Base-by-base conservation (phyloP, 768 basidiomycete genomes). In the Lentinula detonsa region DNA sequence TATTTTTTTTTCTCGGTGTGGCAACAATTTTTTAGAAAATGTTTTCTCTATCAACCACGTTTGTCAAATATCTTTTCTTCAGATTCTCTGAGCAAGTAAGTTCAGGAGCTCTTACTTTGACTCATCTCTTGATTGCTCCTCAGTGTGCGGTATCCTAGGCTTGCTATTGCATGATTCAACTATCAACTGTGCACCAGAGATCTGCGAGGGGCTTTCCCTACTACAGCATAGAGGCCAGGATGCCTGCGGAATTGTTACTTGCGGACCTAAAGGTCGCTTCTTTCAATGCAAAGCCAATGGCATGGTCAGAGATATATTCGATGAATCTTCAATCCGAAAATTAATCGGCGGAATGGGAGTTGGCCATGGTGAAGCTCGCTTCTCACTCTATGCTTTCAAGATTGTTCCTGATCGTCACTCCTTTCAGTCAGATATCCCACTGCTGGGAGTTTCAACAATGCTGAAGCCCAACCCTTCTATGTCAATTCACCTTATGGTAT, bases 401-500 rank as follows among this genome's bases (percentile, higher is more conserved):
- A 42, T 43, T 55, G 18, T 45, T 60, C 45, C 51, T 62, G 43
- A 62, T 54, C 63, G 21, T 64, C 57, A 39, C 33, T 21, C 35
- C 52, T 28, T 65, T 6, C 67, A 98, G 97, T 96, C 59, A 87
- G 97, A 61, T 98, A 99, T 75, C 97, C 97, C 9, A 98, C 97
- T 63, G 97, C 97, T 57, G 97, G 97, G 54, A 94, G 93, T 70
- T 97, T 94, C 61, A 91, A 95, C 61, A 91, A 97, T 66, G 89
- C 96, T 10, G 97, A 99, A 72, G 95, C 97, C 7, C 97, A 99
- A 71, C 97, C 97, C 1, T 99, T 99, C 81, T 99, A 99, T 71
- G 97, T 99, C 67, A 99, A 99, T 77, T 96, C 95, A n/a, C 97
- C 97, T 3, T 99, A 98, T 72, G 97, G 97, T 56, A 96, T 99